phyloP scores from a whole-genome alignment of 176 grass and related monocot species.

The Triticum timopheevii region DNA sequence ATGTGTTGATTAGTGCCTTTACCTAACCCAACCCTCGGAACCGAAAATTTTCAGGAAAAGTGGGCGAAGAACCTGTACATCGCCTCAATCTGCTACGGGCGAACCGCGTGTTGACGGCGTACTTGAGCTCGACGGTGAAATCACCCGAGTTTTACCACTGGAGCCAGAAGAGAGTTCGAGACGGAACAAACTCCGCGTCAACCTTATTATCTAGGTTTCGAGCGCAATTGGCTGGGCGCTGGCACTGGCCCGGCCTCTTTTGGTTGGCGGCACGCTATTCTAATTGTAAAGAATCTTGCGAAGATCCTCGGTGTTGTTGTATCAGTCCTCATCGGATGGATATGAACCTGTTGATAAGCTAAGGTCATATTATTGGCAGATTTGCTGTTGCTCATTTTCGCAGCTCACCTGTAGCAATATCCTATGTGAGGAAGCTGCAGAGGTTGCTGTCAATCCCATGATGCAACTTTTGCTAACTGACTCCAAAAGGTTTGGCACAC shows the following conservation, averaged over 20 bases:
- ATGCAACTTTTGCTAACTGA: neutral
- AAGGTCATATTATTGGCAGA: neutral
- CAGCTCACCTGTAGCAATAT: neutral
- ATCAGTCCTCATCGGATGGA: neutral
- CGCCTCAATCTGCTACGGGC: constrained; percentile 62
- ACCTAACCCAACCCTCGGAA: neutral
- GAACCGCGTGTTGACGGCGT: constrained; percentile 55
- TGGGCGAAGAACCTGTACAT: constrained; percentile 77
- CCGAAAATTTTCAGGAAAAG: constrained; percentile 53
- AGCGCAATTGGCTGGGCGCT: neutral
- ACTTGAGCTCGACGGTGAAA: constrained; percentile 4
- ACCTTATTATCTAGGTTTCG: neutral
- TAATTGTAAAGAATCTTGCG: constrained; percentile 32
- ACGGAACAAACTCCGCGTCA: neutral
- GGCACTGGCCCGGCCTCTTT: constrained; percentile 13
- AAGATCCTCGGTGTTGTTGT: neutral
- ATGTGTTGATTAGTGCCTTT: neutral
- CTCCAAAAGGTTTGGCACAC: neutral
- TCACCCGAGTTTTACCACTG: neutral
- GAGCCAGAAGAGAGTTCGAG: constrained; percentile 7
- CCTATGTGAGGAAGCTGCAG: neutral
- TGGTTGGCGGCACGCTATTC: neutral
- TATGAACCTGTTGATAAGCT: constrained; percentile 9
- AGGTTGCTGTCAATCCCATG: neutral
- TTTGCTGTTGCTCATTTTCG: neutral